These are phyloP conservation scores for Margaritispora aquatica DNA, from an alignment of 495 filamentous ascomycete species.

Conservation along the genomic window DNA sequence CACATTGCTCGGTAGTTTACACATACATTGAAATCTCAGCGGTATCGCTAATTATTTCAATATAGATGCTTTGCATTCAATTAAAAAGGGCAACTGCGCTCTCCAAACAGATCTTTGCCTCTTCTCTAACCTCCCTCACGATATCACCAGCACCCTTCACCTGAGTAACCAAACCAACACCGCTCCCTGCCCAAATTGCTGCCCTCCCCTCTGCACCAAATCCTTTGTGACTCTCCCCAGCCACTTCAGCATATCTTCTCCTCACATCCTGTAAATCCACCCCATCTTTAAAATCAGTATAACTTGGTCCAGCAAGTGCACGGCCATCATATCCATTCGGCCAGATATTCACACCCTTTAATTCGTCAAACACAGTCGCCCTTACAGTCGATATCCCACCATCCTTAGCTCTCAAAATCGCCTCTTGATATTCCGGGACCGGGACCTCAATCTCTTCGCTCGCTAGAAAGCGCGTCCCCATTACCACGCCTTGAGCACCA, in stretches of 20 bases:
- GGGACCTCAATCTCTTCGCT: slow-evolving; percentile 46
- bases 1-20: no score
- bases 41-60: no score
- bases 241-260: slow-evolving; percentile 48
- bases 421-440: slow-evolving; percentile 46
- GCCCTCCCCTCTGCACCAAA: slow-evolving; percentile 57
- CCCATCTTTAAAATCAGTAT: slow-evolving; percentile 48
- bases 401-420: slow-evolving; percentile 51
- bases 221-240: slow-evolving; percentile 39
- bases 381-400: slow-evolving; percentile 58
- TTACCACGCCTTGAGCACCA: slow-evolving; percentile 51
- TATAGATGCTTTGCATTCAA: no score
- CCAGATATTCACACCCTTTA: slow-evolving; percentile 65
- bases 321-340: slow-evolving; percentile 56
- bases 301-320: slow-evolving; percentile 57
- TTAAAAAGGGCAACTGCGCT: neutral
- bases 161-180: slow-evolving; percentile 56
- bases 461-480: slow-evolving; percentile 62
- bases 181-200: slow-evolving; percentile 59
- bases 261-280: slow-evolving; percentile 51
- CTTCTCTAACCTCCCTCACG: slow-evolving; percentile 55
- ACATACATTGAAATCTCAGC: no score
- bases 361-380: slow-evolving; percentile 63
- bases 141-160: slow-evolving; percentile 64
- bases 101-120: neutral